Evolutionary conservation across 306 rosid species (phyloP).

Genomic region (Cucurbita argyrosperma): DNA sequence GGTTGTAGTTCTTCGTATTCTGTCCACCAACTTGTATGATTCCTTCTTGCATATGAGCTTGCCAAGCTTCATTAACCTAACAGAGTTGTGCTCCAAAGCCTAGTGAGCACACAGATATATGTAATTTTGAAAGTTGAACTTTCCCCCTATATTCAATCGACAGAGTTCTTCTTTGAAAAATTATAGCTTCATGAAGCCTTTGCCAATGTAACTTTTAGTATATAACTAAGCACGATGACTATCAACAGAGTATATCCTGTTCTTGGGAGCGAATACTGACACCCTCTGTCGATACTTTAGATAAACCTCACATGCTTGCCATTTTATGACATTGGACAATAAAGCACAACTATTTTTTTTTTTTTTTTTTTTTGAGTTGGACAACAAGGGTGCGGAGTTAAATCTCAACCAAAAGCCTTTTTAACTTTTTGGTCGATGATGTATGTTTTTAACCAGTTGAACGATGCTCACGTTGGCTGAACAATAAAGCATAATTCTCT

Average conservation of each 20-base stretch:
- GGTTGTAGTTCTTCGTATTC: conserved; percentile 37
- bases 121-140: not conserved
- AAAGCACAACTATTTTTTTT: not conserved
- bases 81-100: conserved; percentile 7
- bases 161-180: not conserved
- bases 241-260: not conserved
- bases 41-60: conserved; percentile 26
- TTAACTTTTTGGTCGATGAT: not conserved
- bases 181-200: not conserved
- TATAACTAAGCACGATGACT: not conserved
- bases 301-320: not conserved
- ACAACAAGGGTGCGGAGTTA: not conserved
- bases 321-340: not conserved
- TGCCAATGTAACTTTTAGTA: not conserved
- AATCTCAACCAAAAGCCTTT: not conserved
- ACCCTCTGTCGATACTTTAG: not conserved
- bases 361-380: not conserved
- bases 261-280: not conserved
- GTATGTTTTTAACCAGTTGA: not conserved
- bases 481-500: not conserved
- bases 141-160: not conserved
- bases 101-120: not conserved
- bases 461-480: not conserved
- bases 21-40: conserved; percentile 54
- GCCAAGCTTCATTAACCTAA: not conserved